Evolutionary conservation across 192 early-diverging fungal genomes (phyloP).

Genomic region (Coemansia sp.): DNA sequence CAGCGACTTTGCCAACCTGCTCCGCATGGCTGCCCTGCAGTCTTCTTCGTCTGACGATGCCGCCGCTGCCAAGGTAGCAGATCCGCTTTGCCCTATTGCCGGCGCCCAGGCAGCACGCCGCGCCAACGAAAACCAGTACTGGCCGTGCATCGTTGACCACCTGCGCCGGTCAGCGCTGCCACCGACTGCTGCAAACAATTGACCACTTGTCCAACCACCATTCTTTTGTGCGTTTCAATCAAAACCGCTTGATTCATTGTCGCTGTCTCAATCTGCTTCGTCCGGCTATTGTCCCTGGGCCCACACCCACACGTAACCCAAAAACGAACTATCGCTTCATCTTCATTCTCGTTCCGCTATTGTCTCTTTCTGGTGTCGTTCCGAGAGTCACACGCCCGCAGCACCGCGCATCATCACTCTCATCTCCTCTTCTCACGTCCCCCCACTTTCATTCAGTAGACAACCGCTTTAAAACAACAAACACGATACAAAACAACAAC

Average conservation of each 20-base stretch:
- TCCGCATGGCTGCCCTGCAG: conserved; percentile 38
- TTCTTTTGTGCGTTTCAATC: background rate
- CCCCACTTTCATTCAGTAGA: too few relatives aligned
- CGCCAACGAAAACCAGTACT: conserved; percentile 54
- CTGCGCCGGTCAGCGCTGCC: conserved; percentile 24
- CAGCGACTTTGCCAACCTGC: conserved; percentile 53
- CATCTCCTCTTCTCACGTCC: too few relatives aligned
- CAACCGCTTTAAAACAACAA: too few relatives aligned
- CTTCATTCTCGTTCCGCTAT: too few relatives aligned
- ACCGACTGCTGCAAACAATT: background rate
- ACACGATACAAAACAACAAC: too few relatives aligned
- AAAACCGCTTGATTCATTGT: background rate
- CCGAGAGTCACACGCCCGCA: too few relatives aligned
- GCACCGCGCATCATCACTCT: too few relatives aligned
- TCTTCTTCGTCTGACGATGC: background rate
- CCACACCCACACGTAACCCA: too few relatives aligned
- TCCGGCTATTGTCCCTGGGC: too few relatives aligned
- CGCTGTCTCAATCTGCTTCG: background rate
- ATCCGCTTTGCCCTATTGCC: conserved; percentile 23
- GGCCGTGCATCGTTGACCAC: conserved; percentile 52
- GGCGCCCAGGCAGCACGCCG: conserved; percentile 14
- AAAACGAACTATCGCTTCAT: too few relatives aligned
- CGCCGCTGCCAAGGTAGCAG: background rate
- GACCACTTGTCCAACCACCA: background rate
- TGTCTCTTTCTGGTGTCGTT: too few relatives aligned